Base-by-base conservation (phyloP, 2,329 filamentous ascomycete genomes). In the Lasiodiplodia sp. region DNA sequence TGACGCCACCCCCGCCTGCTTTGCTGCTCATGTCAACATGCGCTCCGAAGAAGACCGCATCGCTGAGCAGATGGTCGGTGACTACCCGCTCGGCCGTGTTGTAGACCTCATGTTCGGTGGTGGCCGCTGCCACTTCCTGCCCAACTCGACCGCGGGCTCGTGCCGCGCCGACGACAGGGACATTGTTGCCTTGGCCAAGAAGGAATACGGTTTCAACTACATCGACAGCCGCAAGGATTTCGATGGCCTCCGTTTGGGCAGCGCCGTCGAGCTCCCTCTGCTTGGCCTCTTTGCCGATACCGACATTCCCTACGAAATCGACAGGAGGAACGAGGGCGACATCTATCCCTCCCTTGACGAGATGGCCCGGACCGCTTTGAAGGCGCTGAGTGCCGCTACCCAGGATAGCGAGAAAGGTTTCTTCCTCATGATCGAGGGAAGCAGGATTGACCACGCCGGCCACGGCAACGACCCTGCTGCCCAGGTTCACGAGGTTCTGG, bases 391-490 rank as follows among this genome's bases (percentile, higher is more conserved):
- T 71, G 89, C 90, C 69, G 96, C 94, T 0, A 97, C 96, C 0
- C 85, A 88, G 75, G 85, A 94, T 76, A 93, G 88, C 71, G 93
- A 98, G 52, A 90, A 96, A 80, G 96, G 96, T 4, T 99, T 98
- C 85, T 99, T 99, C 82, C 85, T 99, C 74, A 97, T 99, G 95
- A 96, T 99, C 70, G 96, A 99, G 80, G 96, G 94, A 4, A 97
- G 93, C 74, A 87, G 96, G 52, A 98, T 99, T 74, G 96, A 99
- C 76, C 96, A 99, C 78, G 95, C 96, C 4, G 96, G 94, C 60
- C 86, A 87, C 72, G 83, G 83, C 74, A 87, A 87, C 71, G 86
- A 87, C 71, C 84, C 86, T 4, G 84, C 83, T 21, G 84, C 84
- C 18, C 86, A 87, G 72, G 83, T 87, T 37, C 90, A 92, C 73